phyloP scores from a whole-genome alignment of 129 eudicot genomes.

The Pulicaria dysenterica region DNA sequence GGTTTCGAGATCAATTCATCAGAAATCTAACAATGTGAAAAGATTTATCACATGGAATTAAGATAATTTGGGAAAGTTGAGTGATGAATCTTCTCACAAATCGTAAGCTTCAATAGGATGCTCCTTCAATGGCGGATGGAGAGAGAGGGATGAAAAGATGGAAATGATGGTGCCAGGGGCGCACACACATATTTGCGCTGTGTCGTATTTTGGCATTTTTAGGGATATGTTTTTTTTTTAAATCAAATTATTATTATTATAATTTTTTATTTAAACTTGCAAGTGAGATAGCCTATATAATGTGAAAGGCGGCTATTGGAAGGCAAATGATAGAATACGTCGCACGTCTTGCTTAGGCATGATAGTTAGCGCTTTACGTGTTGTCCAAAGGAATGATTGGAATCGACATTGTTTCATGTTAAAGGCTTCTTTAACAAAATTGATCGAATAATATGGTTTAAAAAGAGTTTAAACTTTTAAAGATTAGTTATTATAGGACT shows the following conservation, averaged over 20 bases:
- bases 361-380: conserved; percentile 34
- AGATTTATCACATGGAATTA: conserved; percentile 18
- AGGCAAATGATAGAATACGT: conserved; percentile 13
- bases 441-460: too few species aligned
- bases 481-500: not conserved
- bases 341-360: conserved; percentile 27
- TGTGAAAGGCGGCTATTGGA: conserved; percentile 25
- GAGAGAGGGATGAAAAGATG: conserved; percentile 10
- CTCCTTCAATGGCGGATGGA: conserved; percentile 36
- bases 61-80: not conserved
- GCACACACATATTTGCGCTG: conserved; percentile 40
- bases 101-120: conserved; percentile 18
- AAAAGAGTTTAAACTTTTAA: not conserved
- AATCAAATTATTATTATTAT: not conserved
- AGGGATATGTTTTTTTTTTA: conserved; percentile 8
- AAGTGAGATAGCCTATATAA: conserved; percentile 6
- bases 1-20: conserved; percentile 31
- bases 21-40: conserved; percentile 29
- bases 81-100: conserved; percentile 22
- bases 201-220: conserved; percentile 38
- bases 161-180: conserved; percentile 38
- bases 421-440: not conserved
- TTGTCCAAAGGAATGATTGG: conserved; percentile 36
- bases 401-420: conserved; percentile 13
- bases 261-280: not conserved